Base-by-base conservation (phyloP, 495 filamentous ascomycete species). In the Daldinia caldariorum region DNA sequence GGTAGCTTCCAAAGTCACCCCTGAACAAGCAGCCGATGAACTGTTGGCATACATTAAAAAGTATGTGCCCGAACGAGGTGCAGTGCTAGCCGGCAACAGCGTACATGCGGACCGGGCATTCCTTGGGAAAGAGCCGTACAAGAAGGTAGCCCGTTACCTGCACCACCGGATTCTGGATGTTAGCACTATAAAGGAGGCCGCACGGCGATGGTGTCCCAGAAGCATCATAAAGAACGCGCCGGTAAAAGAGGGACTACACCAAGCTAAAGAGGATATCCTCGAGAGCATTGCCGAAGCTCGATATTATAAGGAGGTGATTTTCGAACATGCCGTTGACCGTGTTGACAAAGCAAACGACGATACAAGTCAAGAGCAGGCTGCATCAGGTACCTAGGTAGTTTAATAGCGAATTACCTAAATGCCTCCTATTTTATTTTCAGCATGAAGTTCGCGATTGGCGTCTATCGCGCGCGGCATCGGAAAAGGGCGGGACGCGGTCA, bases 111-210 rank as follows among this genome's bases (percentile, higher is more conserved):
- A 99, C 77, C 89, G 88, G 70, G 89, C 89, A 9, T 99, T 98
- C 75, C 83, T 99, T 59, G 81, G 85, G 6, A 88, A 89, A 67
- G 83, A 81, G 35, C 92, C 93, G 0, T 98, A 94, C 72, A 86
- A 84, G 18, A 78, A 82, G 56, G 87, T 97, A 3, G 74, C 92
- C 54, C 86, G 91, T 51, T 85, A 94, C 77, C 82, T 98, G 55
- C 91, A 94, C 81, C 92, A 98, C 81, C 89, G 95, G 10, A 91
- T 98, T 64, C 76, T 98, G 43, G 95, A 99, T 76, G 94, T 97
- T 34, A 97, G 94, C 77, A 85, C 88, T 16, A 80, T 98, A 58
- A 97, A 97, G 80, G 95, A 99, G 79, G 93, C 90, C 16, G 92
- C 89, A 7, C 86, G 88, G 51, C 84, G 94, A 58, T 99, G 95